Percentiles rank a stretch among this genome's conserved stretches.
phyloP scores from a whole-genome alignment of 257 asterid species.

The Mitragyna speciosa region DNA sequence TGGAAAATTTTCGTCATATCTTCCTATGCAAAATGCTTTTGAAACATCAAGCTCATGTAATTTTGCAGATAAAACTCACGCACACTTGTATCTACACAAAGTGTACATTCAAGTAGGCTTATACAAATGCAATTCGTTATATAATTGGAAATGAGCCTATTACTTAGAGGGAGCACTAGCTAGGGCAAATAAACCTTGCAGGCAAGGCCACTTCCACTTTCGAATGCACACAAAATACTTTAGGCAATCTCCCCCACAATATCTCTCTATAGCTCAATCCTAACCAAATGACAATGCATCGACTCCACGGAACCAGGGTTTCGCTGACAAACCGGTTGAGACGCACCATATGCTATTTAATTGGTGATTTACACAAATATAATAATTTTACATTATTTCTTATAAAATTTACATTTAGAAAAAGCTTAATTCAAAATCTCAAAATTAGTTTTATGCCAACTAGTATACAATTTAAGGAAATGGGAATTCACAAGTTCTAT shows the following conservation, averaged over 20 bases:
- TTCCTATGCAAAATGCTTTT: not conserved
- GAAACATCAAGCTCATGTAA: constrained; percentile 21
- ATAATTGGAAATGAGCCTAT: constrained; percentile 29
- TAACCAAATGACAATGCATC: constrained; percentile 39
- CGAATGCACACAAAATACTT: constrained; percentile 25
- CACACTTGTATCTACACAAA: not conserved
- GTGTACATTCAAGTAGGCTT: constrained; percentile 4
- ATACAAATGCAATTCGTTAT: not conserved
- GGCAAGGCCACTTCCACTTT: not conserved
- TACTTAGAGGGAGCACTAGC: constrained; percentile 15
- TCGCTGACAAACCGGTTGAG: too few relatives aligned
- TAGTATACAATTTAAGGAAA: too few relatives aligned
- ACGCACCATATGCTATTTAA: too few relatives aligned
- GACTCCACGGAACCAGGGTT: not conserved
- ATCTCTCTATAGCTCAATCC: constrained; percentile 40
- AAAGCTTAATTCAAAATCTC: too few relatives aligned
- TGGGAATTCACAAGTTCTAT: too few relatives aligned
- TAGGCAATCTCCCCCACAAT: constrained; percentile 51
- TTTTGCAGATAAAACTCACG: constrained; percentile 1
- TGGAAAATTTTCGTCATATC: constrained; percentile 12
- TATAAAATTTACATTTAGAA: too few relatives aligned
- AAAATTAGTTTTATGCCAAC: too few relatives aligned
- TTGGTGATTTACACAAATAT: too few relatives aligned
- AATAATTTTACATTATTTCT: too few relatives aligned
- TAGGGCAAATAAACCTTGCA: constrained; percentile 52